Evolutionary conservation across 2,329 filamentous ascomycete species (phyloP).

Genomic region (Myriosclerotinia scirpicola): DNA sequence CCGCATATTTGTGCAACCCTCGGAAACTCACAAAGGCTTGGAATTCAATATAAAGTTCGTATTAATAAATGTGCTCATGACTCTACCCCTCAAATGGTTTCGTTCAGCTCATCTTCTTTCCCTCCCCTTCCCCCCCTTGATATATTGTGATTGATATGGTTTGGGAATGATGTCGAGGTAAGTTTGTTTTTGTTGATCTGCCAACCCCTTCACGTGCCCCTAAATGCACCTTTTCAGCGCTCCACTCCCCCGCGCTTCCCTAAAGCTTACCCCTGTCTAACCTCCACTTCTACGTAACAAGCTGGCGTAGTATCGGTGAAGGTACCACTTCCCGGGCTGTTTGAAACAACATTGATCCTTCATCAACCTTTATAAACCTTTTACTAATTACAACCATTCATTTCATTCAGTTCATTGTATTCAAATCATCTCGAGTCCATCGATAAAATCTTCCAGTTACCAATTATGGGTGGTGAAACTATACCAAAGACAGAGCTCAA

Average conservation of each 20-base stretch:
- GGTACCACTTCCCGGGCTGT: conserved; percentile 5
- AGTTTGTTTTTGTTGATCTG: conserved; percentile 13
- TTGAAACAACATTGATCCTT: neutral
- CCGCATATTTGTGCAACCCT: conserved; percentile 21
- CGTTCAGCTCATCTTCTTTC: neutral
- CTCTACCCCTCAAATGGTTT: neutral
- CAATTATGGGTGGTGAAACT: conserved; percentile 42
- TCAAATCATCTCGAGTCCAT: conserved; percentile 8
- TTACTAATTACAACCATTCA: conserved; percentile 3
- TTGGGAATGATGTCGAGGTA: conserved; percentile 19
- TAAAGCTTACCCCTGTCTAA: conserved; percentile 16
- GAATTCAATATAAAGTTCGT: conserved; percentile 7
- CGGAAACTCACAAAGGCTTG: conserved; percentile 12
- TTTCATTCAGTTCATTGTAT: neutral
- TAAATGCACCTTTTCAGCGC: neutral
- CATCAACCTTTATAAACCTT: neutral
- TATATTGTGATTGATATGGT: conserved; percentile 2
- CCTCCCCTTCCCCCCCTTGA: neutral
- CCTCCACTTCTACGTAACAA: conserved; percentile 22
- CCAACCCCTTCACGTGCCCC: conserved; percentile 4
- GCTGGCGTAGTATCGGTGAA: conserved; percentile 11
- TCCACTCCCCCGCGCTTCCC: conserved; percentile 21
- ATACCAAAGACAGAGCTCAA: conserved; percentile 31
- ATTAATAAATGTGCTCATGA: conserved; percentile 8
- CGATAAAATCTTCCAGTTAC: conserved; percentile 25